These are phyloP conservation scores for Geotrichum siamense DNA, from an alignment of 1,139 yeast genomes.

Conservation along the genomic window DNA sequence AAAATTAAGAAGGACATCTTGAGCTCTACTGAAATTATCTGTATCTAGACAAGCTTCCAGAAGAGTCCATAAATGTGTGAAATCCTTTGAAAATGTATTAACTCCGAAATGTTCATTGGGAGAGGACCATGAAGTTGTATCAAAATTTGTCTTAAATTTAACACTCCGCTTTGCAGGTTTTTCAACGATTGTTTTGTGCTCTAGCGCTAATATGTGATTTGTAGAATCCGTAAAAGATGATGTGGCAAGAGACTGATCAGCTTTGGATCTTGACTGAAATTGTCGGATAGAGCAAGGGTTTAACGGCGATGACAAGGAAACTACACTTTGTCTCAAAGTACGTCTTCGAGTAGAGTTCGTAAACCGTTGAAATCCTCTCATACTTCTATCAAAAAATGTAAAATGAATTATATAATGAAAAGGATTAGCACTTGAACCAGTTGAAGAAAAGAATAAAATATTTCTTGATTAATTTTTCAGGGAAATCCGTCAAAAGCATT, in stretches of 20 bases:
- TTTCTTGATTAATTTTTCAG: too few species aligned
- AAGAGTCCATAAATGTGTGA: slow-evolving; percentile 63
- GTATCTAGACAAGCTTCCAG: slow-evolving; percentile 73
- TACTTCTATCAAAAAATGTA: too few species aligned
- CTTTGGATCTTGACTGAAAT: slow-evolving; percentile 2
- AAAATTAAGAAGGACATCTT: slow-evolving; percentile 53
- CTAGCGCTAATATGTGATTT: not conserved
- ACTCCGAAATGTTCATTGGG: slow-evolving; percentile 31
- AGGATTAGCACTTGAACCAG: too few species aligned
- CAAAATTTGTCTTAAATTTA: not conserved
- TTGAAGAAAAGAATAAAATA: too few species aligned
- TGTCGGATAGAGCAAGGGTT: not conserved
- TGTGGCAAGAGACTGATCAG: not conserved
- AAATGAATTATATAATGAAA: too few species aligned
- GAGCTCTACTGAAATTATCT: slow-evolving; percentile 65
- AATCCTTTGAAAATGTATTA: slow-evolving; percentile 39
- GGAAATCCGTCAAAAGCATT: too few species aligned
- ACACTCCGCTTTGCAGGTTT: not conserved
- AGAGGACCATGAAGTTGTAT: slow-evolving; percentile 30
- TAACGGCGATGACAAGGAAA: too few species aligned
- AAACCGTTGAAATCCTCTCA: too few species aligned
- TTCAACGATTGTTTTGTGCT: not conserved
- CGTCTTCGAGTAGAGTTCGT: too few species aligned
- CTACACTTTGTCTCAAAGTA: too few species aligned
- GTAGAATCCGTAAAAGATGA: not conserved